Conservation (phyloP, 2,329 filamentous ascomycete species). For the Neonectria neomacrospora region DNA sequence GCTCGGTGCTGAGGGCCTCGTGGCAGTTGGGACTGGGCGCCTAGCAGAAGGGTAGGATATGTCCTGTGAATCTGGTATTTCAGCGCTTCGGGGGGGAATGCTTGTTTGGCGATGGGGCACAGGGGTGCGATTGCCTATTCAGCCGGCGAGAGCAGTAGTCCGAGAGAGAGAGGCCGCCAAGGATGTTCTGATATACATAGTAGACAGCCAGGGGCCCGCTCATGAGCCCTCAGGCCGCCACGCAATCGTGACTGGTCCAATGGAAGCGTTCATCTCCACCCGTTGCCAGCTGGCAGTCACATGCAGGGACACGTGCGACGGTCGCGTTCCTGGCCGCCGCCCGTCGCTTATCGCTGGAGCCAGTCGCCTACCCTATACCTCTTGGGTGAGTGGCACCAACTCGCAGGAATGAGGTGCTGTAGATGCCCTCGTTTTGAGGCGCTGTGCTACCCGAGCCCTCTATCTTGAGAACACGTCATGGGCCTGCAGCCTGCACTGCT, state of each 20-base stretch:
- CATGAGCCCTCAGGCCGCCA: constrained; percentile 40
- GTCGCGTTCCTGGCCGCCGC: constrained; percentile 2
- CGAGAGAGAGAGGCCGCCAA: constrained; percentile 14
- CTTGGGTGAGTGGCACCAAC: background rate
- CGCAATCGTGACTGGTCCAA: constrained; percentile 37
- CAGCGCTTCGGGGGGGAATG: constrained; percentile 9
- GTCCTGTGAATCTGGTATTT: constrained; percentile 11
- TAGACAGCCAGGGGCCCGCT: constrained; percentile 20
- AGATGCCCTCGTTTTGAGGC: background rate
- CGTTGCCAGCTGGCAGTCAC: constrained; percentile 47
- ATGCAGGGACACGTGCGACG: constrained; percentile 41
- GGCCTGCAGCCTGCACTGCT: background rate
- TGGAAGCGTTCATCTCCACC: constrained; percentile 38
- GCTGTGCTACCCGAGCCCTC: background rate
- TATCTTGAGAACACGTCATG: constrained; percentile 8
- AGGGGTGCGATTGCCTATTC: constrained; percentile 6
- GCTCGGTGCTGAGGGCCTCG: background rate
- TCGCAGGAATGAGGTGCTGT: background rate
- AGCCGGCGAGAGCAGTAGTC: background rate
- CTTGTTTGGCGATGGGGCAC: background rate
- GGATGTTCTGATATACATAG: constrained; percentile 21
- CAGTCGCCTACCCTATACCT: constrained; percentile 20
- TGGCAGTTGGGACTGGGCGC: constrained; percentile 14
- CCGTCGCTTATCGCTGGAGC: background rate
- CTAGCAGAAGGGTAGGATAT: background rate